phyloP scores from a whole-genome alignment of 495 filamentous ascomycete genomes.

The Lasiosphaeria hispida region DNA sequence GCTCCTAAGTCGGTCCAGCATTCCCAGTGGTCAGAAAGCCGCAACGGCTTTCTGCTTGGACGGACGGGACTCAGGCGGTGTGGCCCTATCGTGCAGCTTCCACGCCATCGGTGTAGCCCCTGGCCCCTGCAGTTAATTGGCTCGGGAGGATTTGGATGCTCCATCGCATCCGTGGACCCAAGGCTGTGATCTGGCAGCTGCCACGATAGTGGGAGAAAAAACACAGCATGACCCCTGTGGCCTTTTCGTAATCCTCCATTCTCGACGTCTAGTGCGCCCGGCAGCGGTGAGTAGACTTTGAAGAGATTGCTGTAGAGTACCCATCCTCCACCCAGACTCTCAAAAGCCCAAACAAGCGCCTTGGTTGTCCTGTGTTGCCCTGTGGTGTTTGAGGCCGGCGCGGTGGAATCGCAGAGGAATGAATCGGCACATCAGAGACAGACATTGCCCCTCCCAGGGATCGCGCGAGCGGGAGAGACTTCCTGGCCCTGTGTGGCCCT shows the following conservation, averaged over 20 bases:
- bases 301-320: neutral
- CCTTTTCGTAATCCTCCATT: neutral
- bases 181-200: constrained; percentile 3
- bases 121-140: constrained; percentile 20
- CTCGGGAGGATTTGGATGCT: neutral
- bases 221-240: neutral
- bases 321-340: neutral
- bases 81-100: neutral
- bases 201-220: neutral
- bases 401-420: neutral
- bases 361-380: too few species aligned
- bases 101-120: neutral
- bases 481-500: neutral
- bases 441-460: neutral
- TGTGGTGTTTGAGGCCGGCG: neutral
- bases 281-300: constrained; percentile 9
- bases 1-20: neutral
- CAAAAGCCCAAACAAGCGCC: too few species aligned
- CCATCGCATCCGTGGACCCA: too few species aligned
- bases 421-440: neutral
- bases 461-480: too few species aligned
- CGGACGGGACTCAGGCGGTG: constrained; percentile 2
- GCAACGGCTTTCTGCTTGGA: constrained; percentile 15
- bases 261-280: neutral
- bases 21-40: neutral